Conservation (phyloP, 1,284 basidiomycete species). For the Puccinia horiana region DNA sequence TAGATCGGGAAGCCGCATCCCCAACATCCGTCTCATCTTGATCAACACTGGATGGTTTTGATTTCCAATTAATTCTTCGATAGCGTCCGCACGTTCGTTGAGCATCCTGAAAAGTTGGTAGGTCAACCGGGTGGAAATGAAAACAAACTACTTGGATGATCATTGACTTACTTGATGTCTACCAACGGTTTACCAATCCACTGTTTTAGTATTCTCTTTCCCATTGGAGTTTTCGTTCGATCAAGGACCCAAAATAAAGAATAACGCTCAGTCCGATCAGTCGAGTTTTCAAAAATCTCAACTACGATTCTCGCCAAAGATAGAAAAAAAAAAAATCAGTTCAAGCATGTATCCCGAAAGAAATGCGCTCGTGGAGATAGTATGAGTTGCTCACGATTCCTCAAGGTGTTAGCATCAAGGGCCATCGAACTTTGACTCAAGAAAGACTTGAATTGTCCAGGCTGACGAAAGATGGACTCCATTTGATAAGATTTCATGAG, state of each 20-base stretch:
- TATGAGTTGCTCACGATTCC: conserved; percentile 1
- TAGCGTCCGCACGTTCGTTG: conserved; percentile 29
- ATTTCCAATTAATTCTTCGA: conserved; percentile 17
- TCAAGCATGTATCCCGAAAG: not conserved
- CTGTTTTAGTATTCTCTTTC: conserved; percentile 54
- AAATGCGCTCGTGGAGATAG: not conserved
- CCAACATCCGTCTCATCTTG: conserved; percentile 38
- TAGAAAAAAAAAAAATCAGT: not conserved
- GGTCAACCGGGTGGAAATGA: not conserved
- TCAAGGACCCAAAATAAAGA: conserved; percentile 57
- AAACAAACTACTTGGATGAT: not conserved
- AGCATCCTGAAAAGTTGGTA: not conserved
- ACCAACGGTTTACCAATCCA: conserved; percentile 57
- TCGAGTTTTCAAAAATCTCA: conserved; percentile 50
- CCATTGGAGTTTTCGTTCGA: conserved; percentile 56
- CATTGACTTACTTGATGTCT: conserved; percentile 50
- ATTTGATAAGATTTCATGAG: conserved; percentile 44
- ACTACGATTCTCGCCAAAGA: not conserved
- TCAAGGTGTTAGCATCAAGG: conserved; percentile 31
- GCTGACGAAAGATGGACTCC: conserved; percentile 36
- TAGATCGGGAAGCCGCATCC: conserved; percentile 53
- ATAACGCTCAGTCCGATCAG: conserved; percentile 53
- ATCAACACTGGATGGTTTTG: conserved; percentile 33
- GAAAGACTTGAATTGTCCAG: conserved; percentile 30
- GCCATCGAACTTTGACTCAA: conserved; percentile 26